phyloP scores from a whole-genome alignment of 495 filamentous ascomycete genomes.

The Aspergillus baeticus region DNA sequence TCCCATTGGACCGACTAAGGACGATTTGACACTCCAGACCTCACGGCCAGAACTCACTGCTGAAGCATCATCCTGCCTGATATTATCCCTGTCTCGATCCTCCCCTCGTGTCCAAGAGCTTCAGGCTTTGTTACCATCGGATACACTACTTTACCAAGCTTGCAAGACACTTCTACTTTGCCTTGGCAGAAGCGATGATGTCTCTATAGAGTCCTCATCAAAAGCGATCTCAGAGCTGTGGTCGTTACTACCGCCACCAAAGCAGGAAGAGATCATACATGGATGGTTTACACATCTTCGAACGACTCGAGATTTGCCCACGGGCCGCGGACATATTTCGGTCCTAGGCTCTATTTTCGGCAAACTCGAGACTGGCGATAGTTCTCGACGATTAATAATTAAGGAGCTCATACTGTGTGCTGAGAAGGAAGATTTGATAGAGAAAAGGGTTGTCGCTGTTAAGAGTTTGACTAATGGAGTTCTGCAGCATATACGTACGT shows the following conservation, averaged over 20 bases:
- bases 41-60: conserved; percentile 69
- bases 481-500: conserved; percentile 41
- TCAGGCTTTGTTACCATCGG: conserved; percentile 13
- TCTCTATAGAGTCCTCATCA: conserved; percentile 47
- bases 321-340: conserved; percentile 45
- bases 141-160: conserved; percentile 32
- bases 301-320: conserved; percentile 36
- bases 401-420: conserved; percentile 36
- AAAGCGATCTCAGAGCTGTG: conserved; percentile 44
- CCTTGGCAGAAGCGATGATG: conserved; percentile 45
- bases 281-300: conserved; percentile 40
- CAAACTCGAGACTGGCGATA: conserved; percentile 22
- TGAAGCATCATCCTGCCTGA: conserved; percentile 60
- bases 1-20: conserved; percentile 34
- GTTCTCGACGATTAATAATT: conserved; percentile 27
- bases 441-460: conserved; percentile 59
- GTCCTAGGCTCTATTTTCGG: conserved; percentile 43
- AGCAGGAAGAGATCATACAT: conserved; percentile 34
- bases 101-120: conserved; percentile 1
- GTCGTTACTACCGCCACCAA: conserved; percentile 30
- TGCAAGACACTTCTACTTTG: conserved; percentile 42
- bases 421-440: conserved; percentile 49
- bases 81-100: conserved; percentile 39
- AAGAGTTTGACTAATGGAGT: conserved; percentile 55
- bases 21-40: conserved; percentile 45